Base-by-base conservation (phyloP, 768 basidiomycete genomes). In the Mycena filopes region DNA sequence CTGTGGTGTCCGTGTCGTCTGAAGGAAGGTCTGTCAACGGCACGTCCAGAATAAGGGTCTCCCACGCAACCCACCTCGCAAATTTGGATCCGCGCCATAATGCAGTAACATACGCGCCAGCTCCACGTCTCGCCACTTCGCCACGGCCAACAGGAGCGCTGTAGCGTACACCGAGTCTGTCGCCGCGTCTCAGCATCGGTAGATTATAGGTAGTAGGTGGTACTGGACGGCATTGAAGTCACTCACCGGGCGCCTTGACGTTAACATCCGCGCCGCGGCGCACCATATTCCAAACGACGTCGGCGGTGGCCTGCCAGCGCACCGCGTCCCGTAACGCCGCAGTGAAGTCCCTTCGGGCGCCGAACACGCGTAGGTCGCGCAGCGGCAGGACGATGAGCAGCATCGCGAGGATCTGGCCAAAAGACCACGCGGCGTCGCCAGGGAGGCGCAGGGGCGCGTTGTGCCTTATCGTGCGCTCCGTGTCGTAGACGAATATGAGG, bases 351-450 rank as follows among this genome's bases (percentile, higher is more conserved):
- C 60, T 23, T 38, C 3, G 3, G n/a, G n/a, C n/a, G n/a, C n/a
- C n/a, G n/a, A n/a, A n/a, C n/a, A n/a, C n/a, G n/a, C n/a, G n/a
- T n/a, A 65, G 49, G 38, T 59, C 60, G 6, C 60, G 66, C 60
- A 67, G 38, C 0, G 61, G 61, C 12, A 67, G 48, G 12, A 67
- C 55, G 2, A 67, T 28, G 12, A 67, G 21, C 2, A 57, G 25
- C 25, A 63, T 31, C 4, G 66, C 55, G 42, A 67, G 59, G 21
- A 58, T 59, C 47, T 67, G 66, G 4, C 66, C 60, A 42, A 67
- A 63, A 2, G 66, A 58, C 66, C 66, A 67, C 2, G 9, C 31
- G 8, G 38, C 8, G 16, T 66, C 59, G 18, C 38, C 60, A 18
- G 41, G 18, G 6, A 10, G 33, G 20, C 53, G 56, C 4, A 51